These are phyloP conservation scores for Kazachstania africana DNA, from an alignment of 805 yeast genomes.

Conservation along the genomic window DNA sequence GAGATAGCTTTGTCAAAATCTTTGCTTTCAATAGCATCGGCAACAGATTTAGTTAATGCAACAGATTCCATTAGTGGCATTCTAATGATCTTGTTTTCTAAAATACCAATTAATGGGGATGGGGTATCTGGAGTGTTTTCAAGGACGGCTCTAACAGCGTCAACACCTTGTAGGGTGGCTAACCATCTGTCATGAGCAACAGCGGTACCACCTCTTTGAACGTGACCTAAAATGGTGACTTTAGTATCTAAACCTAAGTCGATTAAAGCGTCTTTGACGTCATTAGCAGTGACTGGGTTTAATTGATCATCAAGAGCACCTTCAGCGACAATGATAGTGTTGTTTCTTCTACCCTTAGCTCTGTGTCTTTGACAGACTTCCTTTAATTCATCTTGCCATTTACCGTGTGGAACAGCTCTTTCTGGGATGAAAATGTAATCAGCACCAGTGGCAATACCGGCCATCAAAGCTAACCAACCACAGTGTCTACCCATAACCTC, in stretches of 20 bases:
- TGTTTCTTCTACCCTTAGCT: slow-evolving; percentile 79
- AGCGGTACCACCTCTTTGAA: slow-evolving; percentile 97
- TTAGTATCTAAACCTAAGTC: slow-evolving; percentile 87
- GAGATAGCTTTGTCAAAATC: slow-evolving; percentile 82
- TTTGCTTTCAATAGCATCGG: slow-evolving; percentile 66
- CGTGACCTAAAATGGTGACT: slow-evolving; percentile 92
- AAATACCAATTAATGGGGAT: slow-evolving; percentile 86
- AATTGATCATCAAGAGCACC: slow-evolving; percentile 85
- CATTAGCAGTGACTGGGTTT: slow-evolving; percentile 66
- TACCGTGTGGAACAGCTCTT: slow-evolving; percentile 62
- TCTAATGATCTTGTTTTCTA: slow-evolving; percentile 78
- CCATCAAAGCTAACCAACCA: slow-evolving; percentile 97
- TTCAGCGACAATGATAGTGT: slow-evolving; percentile 94
- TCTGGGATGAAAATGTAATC: slow-evolving; percentile 93
- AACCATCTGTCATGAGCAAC: slow-evolving; percentile 86
- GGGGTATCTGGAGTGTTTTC: slow-evolving; percentile 84
- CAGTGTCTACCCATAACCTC: slow-evolving; percentile 99
- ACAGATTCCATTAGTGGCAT: slow-evolving; percentile 87
- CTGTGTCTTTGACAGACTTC: slow-evolving; percentile 71
- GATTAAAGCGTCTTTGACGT: slow-evolving; percentile 73
- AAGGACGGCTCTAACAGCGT: slow-evolving; percentile 87
- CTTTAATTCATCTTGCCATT: slow-evolving; percentile 76
- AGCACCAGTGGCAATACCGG: slow-evolving; percentile 94
- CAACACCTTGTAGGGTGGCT: slow-evolving; percentile 95
- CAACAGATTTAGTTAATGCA: slow-evolving; percentile 75